phyloP scores from a whole-genome alignment of 257 asterid genomes.

The Solanum rostratum region DNA sequence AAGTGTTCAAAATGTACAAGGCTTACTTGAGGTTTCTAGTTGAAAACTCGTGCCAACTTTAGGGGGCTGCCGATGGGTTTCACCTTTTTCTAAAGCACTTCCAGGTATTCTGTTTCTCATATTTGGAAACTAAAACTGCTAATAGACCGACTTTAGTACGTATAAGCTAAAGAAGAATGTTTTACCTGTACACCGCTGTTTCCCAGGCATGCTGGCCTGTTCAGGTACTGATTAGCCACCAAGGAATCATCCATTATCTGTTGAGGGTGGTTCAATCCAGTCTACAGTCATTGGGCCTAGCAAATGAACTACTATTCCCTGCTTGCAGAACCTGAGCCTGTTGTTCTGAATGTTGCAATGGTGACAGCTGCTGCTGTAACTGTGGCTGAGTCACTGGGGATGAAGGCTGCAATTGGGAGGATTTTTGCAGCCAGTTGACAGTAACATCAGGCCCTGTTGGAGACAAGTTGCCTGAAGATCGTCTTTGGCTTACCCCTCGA shows the following conservation, averaged over 20 bases:
- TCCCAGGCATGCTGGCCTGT: constrained; percentile 23
- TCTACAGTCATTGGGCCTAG: constrained; percentile 45
- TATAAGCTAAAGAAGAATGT: neutral
- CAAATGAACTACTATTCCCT: constrained; percentile 39
- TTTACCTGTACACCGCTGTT: constrained; percentile 61
- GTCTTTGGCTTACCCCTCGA: constrained; percentile 44
- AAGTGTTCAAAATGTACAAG: neutral
- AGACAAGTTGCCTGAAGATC: constrained; percentile 28
- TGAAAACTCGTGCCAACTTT: neutral
- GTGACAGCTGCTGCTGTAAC: constrained; percentile 32
- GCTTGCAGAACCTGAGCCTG: constrained; percentile 55
- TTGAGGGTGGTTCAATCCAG: constrained; percentile 37
- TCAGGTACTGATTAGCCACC: constrained; percentile 23
- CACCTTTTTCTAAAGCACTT: neutral
- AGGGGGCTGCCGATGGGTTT: neutral
- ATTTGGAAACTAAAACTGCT: neutral
- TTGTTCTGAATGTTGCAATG: constrained; percentile 36
- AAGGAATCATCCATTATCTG: constrained; percentile 6
- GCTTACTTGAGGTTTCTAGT: neutral
- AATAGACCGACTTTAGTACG: neutral
- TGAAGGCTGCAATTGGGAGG: constrained; percentile 32
- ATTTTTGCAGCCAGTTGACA: constrained; percentile 38
- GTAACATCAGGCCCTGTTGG: constrained; percentile 34
- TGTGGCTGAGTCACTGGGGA: constrained; percentile 23
- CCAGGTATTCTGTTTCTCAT: neutral